Conservation (phyloP, 495 filamentous ascomycete genomes). For the Neurospora sp. region DNA sequence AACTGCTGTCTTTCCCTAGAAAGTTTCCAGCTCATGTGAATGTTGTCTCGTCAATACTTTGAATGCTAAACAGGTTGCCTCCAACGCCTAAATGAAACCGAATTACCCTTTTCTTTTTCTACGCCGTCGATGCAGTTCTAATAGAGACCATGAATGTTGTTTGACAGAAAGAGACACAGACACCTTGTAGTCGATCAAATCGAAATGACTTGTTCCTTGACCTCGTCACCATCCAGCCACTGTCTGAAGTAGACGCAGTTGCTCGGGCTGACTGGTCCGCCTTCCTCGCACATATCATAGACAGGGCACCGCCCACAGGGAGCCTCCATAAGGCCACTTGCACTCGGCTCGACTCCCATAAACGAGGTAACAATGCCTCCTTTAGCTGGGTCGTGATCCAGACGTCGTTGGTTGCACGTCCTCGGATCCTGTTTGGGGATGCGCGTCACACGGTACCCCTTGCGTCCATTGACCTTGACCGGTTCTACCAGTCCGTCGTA, state of each 20-base stretch:
- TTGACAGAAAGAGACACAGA: not conserved
- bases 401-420: slow-evolving; percentile 21
- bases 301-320: slow-evolving; percentile 92
- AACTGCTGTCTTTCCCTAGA: not conserved
- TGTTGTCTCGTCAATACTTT: not conserved
- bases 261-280: slow-evolving; percentile 76
- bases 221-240: slow-evolving; percentile 48
- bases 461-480: slow-evolving; percentile 31
- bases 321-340: slow-evolving; percentile 66
- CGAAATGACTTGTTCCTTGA: not conserved
- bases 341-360: slow-evolving; percentile 29
- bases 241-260: slow-evolving; percentile 84
- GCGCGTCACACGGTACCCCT: slow-evolving; percentile 41
- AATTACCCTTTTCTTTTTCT: not conserved
- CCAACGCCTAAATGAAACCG: not conserved
- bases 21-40: not conserved
- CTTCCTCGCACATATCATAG: slow-evolving; percentile 83
- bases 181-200: not conserved
- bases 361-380: not conserved
- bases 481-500: slow-evolving; percentile 70
- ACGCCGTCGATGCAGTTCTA: not conserved
- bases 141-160: not conserved
- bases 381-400: slow-evolving; percentile 26
- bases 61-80: not conserved
- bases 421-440: slow-evolving; percentile 30